These are phyloP conservation scores for Pseudogymnoascus sp. DNA, from an alignment of 2,329 filamentous ascomycete species.

Conservation along the genomic window DNA sequence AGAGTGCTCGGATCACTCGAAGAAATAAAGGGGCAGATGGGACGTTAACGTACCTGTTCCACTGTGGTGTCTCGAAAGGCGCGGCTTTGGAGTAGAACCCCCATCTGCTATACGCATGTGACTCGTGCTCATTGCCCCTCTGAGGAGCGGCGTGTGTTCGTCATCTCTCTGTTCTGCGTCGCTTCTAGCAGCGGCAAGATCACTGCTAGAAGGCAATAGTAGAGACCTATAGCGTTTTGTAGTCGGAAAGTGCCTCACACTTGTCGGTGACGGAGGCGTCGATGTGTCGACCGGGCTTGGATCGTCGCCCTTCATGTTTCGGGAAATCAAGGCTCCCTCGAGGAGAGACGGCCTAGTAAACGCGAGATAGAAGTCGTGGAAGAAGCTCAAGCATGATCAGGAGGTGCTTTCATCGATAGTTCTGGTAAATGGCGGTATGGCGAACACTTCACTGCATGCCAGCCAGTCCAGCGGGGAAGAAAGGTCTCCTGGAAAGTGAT, in stretches of 20 bases:
- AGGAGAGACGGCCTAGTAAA: neutral
- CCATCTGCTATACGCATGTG: constrained; percentile 23
- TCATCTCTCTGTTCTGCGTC: constrained; percentile 16
- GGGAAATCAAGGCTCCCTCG: neutral
- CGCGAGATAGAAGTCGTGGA: neutral
- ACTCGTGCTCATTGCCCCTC: constrained; percentile 25
- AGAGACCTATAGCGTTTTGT: constrained; percentile 11
- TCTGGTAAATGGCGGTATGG: neutral
- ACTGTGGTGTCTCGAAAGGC: constrained; percentile 26
- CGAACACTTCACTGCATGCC: neutral
- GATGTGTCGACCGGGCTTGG: constrained; percentile 12
- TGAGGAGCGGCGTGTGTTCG: constrained; percentile 27
- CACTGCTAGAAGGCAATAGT: constrained; percentile 11
- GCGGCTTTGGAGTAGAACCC: constrained; percentile 18
- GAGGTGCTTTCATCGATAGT: neutral
- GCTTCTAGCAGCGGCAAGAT: neutral
- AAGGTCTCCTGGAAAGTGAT: neutral
- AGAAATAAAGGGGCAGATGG: neutral
- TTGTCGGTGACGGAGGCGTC: constrained; percentile 13
- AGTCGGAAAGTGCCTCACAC: neutral
- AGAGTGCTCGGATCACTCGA: neutral
- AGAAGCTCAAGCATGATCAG: constrained; percentile 4
- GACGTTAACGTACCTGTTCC: constrained; percentile 19
- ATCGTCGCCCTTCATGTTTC: constrained; percentile 4
- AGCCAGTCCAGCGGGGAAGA: neutral